Evolutionary conservation across 176 grass and related monocot species (phyloP), one percentile per base, ranked within the genome.

Genomic region (maize (Zea mays)): DNA sequence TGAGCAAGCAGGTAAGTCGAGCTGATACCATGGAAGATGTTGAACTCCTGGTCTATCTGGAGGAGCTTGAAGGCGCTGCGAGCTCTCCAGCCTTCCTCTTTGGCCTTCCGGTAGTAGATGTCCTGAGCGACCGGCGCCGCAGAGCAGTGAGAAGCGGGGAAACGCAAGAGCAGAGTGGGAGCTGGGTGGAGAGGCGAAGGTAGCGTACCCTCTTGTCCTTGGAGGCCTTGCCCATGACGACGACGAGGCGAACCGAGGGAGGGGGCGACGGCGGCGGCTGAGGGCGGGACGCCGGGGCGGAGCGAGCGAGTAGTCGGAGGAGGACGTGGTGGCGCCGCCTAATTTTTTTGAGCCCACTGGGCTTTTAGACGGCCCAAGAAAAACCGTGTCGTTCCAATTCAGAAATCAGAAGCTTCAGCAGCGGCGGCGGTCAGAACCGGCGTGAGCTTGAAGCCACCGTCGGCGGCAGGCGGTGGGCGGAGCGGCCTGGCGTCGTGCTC

Each of bases 11-110:
- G 34, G 27, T 20, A 42, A 7, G 56, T 48, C 21, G 11, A 83
- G 76, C 72, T 45, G 16, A 50, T 62, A 92, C 89, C 87, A 20
- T 90, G 62, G 72, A 92, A 94, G 64, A 87, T 88, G 65, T 85
- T 86, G 72, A 92, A 98, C 80, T 98, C 95, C 83, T 98, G 89
- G 40, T 98, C 87, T 60, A 94, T 97, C 65, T 92, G 91, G 10
- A 94, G 89, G 40, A 92, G 91, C 85, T 97, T 90, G 86, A 97
- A 97, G 78, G 91, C 95, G 70, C 91, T 97, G 66, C 91, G 85
- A 33, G 89, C 91, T 64, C 91, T 86, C 91, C 91, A 97, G 2
- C 87, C 91, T 65, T 94, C 89, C 74, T 97, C 95, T 63, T 97
- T 97, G 3, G 91, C 91, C 85, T 92, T 97, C 58, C 91, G 87